Base-by-base conservation (phyloP, 2,329 filamentous ascomycete species). In the Penicillium sumatraense region DNA sequence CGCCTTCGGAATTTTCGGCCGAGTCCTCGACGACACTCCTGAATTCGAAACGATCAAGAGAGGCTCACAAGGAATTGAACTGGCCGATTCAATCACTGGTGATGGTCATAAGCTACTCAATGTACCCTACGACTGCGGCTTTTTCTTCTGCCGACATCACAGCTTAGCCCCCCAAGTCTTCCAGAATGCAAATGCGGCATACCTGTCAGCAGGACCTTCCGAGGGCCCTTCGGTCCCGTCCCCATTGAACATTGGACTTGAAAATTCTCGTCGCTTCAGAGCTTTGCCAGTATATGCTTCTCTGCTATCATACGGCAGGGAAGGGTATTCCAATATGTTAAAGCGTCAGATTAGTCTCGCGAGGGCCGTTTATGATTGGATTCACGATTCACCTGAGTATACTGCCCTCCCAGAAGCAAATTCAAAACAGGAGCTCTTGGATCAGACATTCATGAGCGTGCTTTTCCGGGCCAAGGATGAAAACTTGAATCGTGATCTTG, bases 81-180 rank as follows among this genome's bases (percentile, higher is more conserved):
- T 96, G 2, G 91, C 90, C 3, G 91, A 97, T 69, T 96, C 90
- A 48, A 92, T 97, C 63, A 88, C 91, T 0, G 87, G 89, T 2
- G 93, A 97, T 67, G 89, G 84, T 0, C 93, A 98, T 73, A 97
- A 97, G 69, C 77, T 96, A n/a, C 82, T 98, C 57, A 97, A 97
- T 63, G 91, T 96, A 42, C 93, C 93, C 0, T 97, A 97, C 66
- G 93, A 97, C 72, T 93, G 89, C 66, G 93, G 93, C 40, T 89
- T 97, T 74, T 96, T 96, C 80, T 84, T 96, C 64, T 91, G 87
- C 49, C 85, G 86, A 16, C 84, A 89, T 58, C 75, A 83, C 7
- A 65, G 75, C 2, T 77, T 85, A 11, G 82, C 88, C 1, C 78
- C 81, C 26, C 75, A 82, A 4, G 87, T 92, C 9, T 96, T 93